Evolutionary conservation across 805 yeast species (phyloP).

Genomic region (Candida xyloterini): DNA sequence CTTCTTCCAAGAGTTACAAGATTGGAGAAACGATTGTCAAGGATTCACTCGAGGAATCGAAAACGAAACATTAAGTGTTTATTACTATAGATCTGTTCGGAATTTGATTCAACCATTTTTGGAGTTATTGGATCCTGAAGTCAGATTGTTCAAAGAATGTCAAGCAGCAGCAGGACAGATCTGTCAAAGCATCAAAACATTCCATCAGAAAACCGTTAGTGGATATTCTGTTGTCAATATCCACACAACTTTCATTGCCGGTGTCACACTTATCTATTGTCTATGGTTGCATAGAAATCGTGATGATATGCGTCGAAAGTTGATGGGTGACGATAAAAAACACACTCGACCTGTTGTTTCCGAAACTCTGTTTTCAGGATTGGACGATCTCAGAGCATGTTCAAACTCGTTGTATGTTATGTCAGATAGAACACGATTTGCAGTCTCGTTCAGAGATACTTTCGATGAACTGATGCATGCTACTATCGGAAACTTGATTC

Average conservation of each 20-base stretch:
- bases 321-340: constrained; percentile 54
- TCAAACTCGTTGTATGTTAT: constrained; percentile 61
- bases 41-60: constrained; percentile 48
- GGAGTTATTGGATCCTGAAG: constrained; percentile 59
- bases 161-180: constrained; percentile 73
- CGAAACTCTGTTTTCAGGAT: constrained; percentile 49
- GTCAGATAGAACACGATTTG: constrained; percentile 64
- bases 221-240: constrained; percentile 68
- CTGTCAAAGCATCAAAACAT: constrained; percentile 60
- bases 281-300: constrained; percentile 63
- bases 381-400: constrained; percentile 65
- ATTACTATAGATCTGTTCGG: constrained; percentile 59
- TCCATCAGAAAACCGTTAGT: constrained; percentile 57
- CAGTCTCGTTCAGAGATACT: constrained; percentile 59
- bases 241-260: constrained; percentile 66
- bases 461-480: constrained; percentile 66
- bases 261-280: constrained; percentile 64
- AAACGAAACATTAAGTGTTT: constrained; percentile 55
- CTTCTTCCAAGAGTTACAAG: constrained; percentile 51
- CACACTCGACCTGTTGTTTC: constrained; percentile 60
- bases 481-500: constrained; percentile 58
- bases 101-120: constrained; percentile 61
- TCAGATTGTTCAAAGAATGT: constrained; percentile 58
- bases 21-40: constrained; percentile 55
- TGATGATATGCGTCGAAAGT: constrained; percentile 53